Percentiles rank a stretch among this genome's conserved stretches.
Evolutionary conservation across 108 stramenopile species (phyloP).

Genomic region (Nitzschia putrida): DNA sequence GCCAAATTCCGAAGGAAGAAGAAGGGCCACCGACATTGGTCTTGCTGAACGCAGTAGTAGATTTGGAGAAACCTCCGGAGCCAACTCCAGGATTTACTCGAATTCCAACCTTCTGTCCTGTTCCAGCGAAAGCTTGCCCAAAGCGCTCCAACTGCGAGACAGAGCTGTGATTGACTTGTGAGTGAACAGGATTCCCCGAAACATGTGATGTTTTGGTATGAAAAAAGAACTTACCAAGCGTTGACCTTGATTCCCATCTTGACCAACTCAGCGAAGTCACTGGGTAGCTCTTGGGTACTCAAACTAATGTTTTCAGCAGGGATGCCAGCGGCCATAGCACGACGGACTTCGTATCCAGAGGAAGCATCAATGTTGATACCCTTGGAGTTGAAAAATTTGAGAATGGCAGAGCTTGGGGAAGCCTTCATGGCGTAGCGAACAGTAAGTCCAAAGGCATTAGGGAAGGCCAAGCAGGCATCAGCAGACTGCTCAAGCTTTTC

Average conservation of each 20-base stretch:
- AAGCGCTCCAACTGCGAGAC: conserved; percentile 89
- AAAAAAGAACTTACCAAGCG: conserved; percentile 61
- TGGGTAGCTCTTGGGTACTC: conserved; percentile 92
- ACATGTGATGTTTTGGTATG: no score
- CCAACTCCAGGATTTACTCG: conserved; percentile 98
- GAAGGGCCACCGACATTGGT: conserved; percentile 98
- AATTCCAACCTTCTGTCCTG: conserved; percentile 83
- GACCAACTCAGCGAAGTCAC: conserved; percentile 82
- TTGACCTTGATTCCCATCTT: conserved; percentile 86
- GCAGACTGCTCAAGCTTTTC: conserved; percentile 81
- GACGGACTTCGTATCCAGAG: conserved; percentile 86
- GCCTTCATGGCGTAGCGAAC: conserved; percentile 99
- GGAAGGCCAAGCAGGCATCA: conserved; percentile 88
- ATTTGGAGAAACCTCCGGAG: conserved; percentile 93
- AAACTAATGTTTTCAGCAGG: conserved; percentile 88
- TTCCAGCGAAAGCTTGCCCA: conserved; percentile 81
- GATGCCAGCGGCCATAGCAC: conserved; percentile 90
- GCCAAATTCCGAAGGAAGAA: conserved; percentile 96
- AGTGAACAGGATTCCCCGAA: no score
- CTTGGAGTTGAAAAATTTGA: conserved; percentile 85
- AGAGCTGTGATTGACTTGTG: conserved; percentile 77
- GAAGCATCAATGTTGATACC: conserved; percentile 96
- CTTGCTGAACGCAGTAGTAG: conserved; percentile 84
- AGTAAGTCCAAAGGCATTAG: conserved; percentile 94
- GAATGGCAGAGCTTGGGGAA: conserved; percentile 88